A percentile compares a stretch with the other conserved stretches of the same genome.
Conservation (phyloP, 2,329 filamentous ascomycete genomes). For the Zopfia rhizophila region DNA sequence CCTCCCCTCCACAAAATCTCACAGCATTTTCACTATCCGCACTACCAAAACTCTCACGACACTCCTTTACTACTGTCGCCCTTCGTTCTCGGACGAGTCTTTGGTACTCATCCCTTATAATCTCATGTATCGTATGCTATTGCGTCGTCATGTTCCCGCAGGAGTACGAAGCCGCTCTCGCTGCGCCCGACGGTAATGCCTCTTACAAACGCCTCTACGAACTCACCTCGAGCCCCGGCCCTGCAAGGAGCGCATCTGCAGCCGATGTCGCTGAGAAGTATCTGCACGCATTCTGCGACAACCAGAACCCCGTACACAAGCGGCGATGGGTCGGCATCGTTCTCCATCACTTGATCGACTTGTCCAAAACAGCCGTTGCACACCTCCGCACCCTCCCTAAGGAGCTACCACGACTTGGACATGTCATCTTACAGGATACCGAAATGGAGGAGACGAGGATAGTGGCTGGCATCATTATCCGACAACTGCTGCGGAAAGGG, state of each 20-base stretch:
- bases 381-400: conserved; percentile 24
- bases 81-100: too few species aligned
- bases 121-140: too few species aligned
- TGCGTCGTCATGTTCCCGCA: conserved; percentile 10
- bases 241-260: conserved; percentile 19
- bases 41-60: too few species aligned
- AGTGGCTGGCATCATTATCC: conserved; percentile 43
- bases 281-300: conserved; percentile 39
- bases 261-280: conserved; percentile 32
- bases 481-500: conserved; percentile 31
- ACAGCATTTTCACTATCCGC: too few species aligned
- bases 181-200: conserved; percentile 30
- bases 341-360: conserved; percentile 39
- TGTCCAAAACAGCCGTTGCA: conserved; percentile 25
- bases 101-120: too few species aligned
- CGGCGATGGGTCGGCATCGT: conserved; percentile 46
- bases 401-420: conserved; percentile 32
- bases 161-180: conserved; percentile 33
- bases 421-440: conserved; percentile 30
- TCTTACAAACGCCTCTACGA: conserved; percentile 27
- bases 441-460: conserved; percentile 44
- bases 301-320: conserved; percentile 20
- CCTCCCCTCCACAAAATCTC: too few species aligned
- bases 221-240: conserved; percentile 24
- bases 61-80: too few species aligned